Percentiles rank a stretch among this genome's conserved stretches.
Evolutionary conservation across 306 rosid species (phyloP).

Genomic region (Prosopis cineraria): DNA sequence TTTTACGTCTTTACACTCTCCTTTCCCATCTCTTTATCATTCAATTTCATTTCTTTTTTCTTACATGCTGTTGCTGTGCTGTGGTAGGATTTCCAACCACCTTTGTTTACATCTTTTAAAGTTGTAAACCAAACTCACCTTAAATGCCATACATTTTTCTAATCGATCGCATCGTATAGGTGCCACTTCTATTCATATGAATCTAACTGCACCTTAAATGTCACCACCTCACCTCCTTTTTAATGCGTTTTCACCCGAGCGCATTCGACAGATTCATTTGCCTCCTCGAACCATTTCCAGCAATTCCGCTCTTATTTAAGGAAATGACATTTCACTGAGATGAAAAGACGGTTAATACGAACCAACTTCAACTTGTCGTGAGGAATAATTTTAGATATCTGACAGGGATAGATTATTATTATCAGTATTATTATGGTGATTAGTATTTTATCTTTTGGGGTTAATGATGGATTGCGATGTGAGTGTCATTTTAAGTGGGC

Average conservation of each 20-base stretch:
- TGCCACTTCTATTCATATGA: neutral
- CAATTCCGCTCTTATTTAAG: neutral
- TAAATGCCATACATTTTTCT: conserved; percentile 20
- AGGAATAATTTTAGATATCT: no score
- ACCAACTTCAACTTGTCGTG: neutral
- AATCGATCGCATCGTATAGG: neutral
- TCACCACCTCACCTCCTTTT: neutral
- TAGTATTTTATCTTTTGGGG: neutral
- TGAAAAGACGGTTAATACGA: neutral
- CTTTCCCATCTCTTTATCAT: conserved; percentile 3
- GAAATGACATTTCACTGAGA: conserved; percentile 3
- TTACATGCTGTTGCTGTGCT: neutral
- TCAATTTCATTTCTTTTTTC: neutral
- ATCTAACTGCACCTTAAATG: conserved; percentile 8
- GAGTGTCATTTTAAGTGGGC: conserved; percentile 16
- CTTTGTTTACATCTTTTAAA: neutral
- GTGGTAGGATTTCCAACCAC: conserved; percentile 9
- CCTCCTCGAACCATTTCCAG: neutral
- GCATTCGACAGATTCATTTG: conserved; percentile 1
- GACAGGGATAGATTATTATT: neutral
- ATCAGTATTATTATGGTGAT: neutral
- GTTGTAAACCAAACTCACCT: conserved; percentile 1
- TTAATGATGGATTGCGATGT: conserved; percentile 22
- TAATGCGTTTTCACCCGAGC: conserved; percentile 12
- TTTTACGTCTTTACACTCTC: conserved; percentile 18